Evolutionary conservation across 2,329 filamentous ascomycete species (phyloP).

Genomic region (Rosellinia necatrix): DNA sequence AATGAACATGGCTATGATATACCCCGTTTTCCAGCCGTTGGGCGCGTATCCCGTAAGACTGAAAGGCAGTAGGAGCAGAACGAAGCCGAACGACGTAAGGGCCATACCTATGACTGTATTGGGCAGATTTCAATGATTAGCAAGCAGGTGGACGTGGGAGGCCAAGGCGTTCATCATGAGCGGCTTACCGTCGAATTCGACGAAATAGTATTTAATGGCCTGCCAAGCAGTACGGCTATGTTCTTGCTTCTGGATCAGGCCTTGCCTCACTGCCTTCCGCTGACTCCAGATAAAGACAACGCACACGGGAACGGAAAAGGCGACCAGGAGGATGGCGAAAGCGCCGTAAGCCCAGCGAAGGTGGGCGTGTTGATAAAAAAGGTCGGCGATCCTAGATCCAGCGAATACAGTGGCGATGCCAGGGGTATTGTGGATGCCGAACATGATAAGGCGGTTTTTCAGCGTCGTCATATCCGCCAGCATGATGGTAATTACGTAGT

Average conservation of each 20-base stretch:
- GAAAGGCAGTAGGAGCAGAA: slow-evolving; percentile 6
- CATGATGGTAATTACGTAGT: slow-evolving; percentile 48
- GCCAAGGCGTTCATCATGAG: not conserved
- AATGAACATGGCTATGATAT: slow-evolving; percentile 12
- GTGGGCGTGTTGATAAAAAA: slow-evolving; percentile 45
- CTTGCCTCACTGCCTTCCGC: slow-evolving; percentile 55
- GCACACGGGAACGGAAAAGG: slow-evolving; percentile 47
- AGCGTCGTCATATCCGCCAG: slow-evolving; percentile 50
- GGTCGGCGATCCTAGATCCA: slow-evolving; percentile 47
- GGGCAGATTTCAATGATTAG: not conserved
- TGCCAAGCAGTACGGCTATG: slow-evolving; percentile 50
- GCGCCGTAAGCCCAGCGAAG: slow-evolving; percentile 61
- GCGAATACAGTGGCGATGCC: slow-evolving; percentile 52
- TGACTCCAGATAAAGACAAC: slow-evolving; percentile 43
- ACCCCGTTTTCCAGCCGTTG: slow-evolving; percentile 9
- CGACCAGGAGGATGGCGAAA: slow-evolving; percentile 65
- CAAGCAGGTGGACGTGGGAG: not conserved
- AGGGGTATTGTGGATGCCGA: slow-evolving; percentile 49
- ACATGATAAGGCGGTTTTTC: slow-evolving; percentile 49
- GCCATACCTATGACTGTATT: slow-evolving; percentile 52
- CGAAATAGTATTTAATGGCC: slow-evolving; percentile 56
- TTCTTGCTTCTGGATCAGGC: slow-evolving; percentile 44
- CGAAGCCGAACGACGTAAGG: slow-evolving; percentile 53
- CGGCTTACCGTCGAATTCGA: slow-evolving; percentile 60
- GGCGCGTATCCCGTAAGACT: not conserved